Evolutionary conservation across 345 rosid genomes (phyloP).

Genomic region (Eucalyptus tenuipes): DNA sequence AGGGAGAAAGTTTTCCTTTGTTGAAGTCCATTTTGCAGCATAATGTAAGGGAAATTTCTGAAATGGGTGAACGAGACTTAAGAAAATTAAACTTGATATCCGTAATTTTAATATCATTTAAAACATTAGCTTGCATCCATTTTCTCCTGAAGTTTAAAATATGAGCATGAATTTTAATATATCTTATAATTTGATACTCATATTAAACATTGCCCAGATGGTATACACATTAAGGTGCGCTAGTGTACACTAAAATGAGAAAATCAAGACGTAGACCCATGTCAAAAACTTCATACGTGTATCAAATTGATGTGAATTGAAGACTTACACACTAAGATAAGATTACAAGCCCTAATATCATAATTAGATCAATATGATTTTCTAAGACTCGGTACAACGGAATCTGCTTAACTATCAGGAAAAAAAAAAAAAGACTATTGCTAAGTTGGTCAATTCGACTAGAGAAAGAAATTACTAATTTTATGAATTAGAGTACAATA

Average conservation of each 20-base stretch:
- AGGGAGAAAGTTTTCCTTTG: background rate
- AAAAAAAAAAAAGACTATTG: background rate
- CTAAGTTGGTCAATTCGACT: background rate
- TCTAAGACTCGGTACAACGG: background rate
- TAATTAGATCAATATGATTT: background rate
- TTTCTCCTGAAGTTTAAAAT: background rate
- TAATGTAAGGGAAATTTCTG: background rate
- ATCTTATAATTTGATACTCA: background rate
- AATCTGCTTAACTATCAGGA: background rate
- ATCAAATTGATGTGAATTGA: background rate
- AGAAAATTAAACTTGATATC: background rate
- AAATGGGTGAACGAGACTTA: background rate
- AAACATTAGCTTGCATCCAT: background rate
- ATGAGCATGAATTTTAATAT: background rate
- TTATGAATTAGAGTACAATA: background rate
- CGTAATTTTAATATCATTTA: background rate
- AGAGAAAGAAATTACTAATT: background rate
- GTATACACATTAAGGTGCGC: background rate
- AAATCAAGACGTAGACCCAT: background rate
- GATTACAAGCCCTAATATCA: background rate
- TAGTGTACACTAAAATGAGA: fast-evolving
- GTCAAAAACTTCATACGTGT: background rate
- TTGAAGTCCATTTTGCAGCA: background rate
- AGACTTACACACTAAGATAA: background rate
- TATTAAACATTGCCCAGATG: background rate